A percentile compares a stretch with the other conserved stretches of the same genome.
These are phyloP conservation scores for Tylopilus subfusipes DNA, from an alignment of 768 basidiomycete genomes.

Conservation along the genomic window DNA sequence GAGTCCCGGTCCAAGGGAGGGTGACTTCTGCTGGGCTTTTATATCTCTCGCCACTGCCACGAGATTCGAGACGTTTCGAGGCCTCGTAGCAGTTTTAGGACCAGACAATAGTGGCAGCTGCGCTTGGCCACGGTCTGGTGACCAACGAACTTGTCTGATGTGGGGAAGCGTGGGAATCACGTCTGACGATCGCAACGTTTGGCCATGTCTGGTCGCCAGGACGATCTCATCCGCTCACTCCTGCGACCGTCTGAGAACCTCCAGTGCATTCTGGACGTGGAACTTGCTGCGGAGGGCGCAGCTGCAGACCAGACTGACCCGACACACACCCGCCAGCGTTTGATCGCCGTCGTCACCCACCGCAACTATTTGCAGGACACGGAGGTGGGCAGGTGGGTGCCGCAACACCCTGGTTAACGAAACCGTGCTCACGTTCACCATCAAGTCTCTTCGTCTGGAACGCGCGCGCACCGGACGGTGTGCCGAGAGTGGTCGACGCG, in stretches of 20 bases:
- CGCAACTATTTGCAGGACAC: conserved; percentile 37
- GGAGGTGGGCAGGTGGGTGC: conserved; percentile 56
- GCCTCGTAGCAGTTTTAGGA: not conserved
- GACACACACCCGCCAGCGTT: not conserved
- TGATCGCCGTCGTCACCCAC: conserved; percentile 50
- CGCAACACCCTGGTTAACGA: not conserved
- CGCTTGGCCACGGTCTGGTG: not conserved
- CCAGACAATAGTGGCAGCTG: too few relatives aligned
- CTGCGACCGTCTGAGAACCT: conserved; percentile 45
- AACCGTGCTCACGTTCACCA: conserved; percentile 3
- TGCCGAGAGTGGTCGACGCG: conserved; percentile 7
- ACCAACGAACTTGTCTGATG: conserved; percentile 1
- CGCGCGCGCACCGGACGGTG: not conserved
- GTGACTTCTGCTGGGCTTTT: not conserved
- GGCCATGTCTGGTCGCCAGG: conserved; percentile 11
- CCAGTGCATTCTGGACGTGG: conserved; percentile 41
- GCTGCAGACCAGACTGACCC: not conserved
- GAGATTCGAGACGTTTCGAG: too few relatives aligned
- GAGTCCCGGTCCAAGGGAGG: not conserved
- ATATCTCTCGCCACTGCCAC: not conserved
- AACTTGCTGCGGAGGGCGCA: conserved; percentile 13
- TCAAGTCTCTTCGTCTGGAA: conserved; percentile 21
- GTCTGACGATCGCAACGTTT: not conserved
- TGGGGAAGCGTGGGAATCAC: conserved; percentile 31
- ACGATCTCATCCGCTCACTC: conserved; percentile 18